These are phyloP conservation scores for Eutrema salsugineum DNA, from an alignment of 441 rosid species.

Conservation along the genomic window DNA sequence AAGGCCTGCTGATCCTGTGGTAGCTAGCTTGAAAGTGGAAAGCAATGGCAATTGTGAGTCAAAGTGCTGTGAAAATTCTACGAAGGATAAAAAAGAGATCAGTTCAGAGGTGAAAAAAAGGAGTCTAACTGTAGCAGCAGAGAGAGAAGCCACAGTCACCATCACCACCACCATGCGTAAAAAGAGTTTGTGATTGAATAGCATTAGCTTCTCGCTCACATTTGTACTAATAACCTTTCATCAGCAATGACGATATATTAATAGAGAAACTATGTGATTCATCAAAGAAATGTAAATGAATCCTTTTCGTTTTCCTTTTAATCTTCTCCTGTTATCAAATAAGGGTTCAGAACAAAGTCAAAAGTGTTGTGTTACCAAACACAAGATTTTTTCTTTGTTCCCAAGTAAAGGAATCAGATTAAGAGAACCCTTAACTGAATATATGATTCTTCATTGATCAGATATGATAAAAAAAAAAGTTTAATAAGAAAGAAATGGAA, in stretches of 20 bases:
- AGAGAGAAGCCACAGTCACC: conserved; percentile 39
- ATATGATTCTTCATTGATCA: conserved; percentile 11
- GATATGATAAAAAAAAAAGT: background rate
- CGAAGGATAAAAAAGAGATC: background rate
- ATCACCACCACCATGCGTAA: conserved; percentile 40
- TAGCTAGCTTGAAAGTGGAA: conserved; percentile 19
- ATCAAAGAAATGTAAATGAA: conserved; percentile 10
- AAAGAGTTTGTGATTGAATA: conserved; percentile 51
- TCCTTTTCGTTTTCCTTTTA: background rate
- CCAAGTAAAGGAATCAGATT: background rate
- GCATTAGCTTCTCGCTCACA: conserved; percentile 5
- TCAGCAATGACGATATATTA: background rate
- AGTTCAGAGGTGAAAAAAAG: conserved; percentile 2
- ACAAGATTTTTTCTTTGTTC: background rate
- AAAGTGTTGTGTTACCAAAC: background rate
- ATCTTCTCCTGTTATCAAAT: background rate
- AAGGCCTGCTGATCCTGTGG: conserved; percentile 16
- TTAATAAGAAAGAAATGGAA: conserved; percentile 5
- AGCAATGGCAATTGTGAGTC: background rate
- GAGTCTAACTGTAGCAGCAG: conserved; percentile 36
- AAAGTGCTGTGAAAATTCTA: conserved; percentile 14
- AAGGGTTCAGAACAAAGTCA: background rate
- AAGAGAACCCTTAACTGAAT: background rate
- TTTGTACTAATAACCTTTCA: background rate
- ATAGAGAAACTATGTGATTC: background rate